Base-by-base conservation (phyloP, 257 asterid species). In the Coffea canephora region DNA sequence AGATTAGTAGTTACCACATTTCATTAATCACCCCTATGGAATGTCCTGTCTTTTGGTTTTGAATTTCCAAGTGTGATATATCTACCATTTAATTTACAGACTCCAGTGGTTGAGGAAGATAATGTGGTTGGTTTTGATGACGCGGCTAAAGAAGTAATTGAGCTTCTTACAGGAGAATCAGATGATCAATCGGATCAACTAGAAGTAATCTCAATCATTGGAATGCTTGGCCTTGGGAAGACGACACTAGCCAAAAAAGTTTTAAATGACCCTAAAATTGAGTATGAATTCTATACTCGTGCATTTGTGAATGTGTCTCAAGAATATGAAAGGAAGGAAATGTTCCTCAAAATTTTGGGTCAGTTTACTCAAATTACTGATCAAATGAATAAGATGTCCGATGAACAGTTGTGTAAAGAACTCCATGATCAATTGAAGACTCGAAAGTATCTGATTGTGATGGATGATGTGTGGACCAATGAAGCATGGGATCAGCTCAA, bases 161-260 rank as follows among this genome's bases (percentile, higher is more conserved):
- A 84, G 0, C 83, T 83, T 71, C 79, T 84, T 19, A 61, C 54
- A 8, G 69, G 68, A 0, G 83, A 68, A 36, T 54, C 68, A 52
- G 7, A 74, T 6, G 18, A 74, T 16, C 68, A 39, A 39, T 48
- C 82, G 31, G 48, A 69, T 34, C 61, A 82, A 46, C 45, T 81
- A 12, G 79, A 81, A 73, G 83, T 79, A 8, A 52, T 81, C 72
- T 79, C 83, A 46, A 80, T 84, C 18, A 65, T 82, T 31, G 87
- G 87, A 52, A 82, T 81, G 83, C 69, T 81, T 2, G 87, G 87
- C 11, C 82, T 84, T 1, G 89, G 88, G 19, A 87, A 84, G 67
- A 87, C 86, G 5, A 84, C 88, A 2, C n/a, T 86, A 31, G 88
- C 89, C 10, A 77, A 54, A 55, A 87, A 70, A 54, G 75, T 87